These are phyloP conservation scores for Talaromyces marneffei DNA, from an alignment of 2,329 filamentous ascomycete species.

Conservation along the genomic window DNA sequence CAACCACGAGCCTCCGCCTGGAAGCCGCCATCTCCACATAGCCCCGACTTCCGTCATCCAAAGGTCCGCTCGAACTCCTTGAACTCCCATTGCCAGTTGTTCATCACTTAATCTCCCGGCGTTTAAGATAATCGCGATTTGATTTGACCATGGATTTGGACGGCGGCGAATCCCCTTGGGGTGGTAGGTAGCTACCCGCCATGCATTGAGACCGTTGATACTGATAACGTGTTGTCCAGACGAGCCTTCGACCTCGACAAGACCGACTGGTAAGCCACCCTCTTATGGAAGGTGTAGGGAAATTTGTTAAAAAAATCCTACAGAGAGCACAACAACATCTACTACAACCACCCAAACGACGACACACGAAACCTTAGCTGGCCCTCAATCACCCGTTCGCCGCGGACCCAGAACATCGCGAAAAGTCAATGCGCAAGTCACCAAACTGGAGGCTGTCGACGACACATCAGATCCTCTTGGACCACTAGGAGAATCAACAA, in stretches of 20 bases:
- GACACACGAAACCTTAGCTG: constrained; percentile 35
- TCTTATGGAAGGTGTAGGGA: too few relatives aligned
- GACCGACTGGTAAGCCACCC: constrained; percentile 31
- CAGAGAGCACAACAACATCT: constrained; percentile 18
- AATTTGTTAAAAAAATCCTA: too few relatives aligned
- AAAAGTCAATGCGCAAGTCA: constrained; percentile 56
- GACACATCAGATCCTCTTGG: constrained; percentile 58
- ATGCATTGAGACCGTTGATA: background rate
- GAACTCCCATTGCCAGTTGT: background rate
- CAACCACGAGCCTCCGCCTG: constrained; percentile 9
- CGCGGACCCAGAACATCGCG: constrained; percentile 50
- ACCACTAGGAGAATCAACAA: constrained; percentile 48
- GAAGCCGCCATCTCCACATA: constrained; percentile 6
- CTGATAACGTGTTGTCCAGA: constrained; percentile 27
- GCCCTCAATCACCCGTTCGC: constrained; percentile 44
- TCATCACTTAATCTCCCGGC: background rate
- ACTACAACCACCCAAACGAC: constrained; percentile 26
- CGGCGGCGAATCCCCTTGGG: constrained; percentile 45
- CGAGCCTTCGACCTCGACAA: constrained; percentile 37
- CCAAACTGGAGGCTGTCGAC: constrained; percentile 58
- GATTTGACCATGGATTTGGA: constrained; percentile 35
- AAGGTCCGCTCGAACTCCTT: constrained; percentile 11
- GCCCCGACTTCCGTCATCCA: constrained; percentile 14
- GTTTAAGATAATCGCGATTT: background rate
- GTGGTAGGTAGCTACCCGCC: constrained; percentile 34